Conservation (phyloP, 1,284 basidiomycete species). For the Ustilago shanxiensis region DNA sequence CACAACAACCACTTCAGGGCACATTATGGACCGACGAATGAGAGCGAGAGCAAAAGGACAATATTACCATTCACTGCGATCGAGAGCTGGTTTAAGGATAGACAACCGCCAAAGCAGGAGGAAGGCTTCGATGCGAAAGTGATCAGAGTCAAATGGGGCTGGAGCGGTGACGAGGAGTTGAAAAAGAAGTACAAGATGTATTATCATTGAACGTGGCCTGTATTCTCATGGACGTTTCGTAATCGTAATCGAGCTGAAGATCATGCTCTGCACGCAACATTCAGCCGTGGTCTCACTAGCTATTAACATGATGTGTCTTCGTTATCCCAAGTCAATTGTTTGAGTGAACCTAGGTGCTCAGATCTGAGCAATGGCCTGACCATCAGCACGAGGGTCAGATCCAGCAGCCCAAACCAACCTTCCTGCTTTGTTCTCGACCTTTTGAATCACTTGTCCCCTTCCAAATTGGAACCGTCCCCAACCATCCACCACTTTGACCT, state of each 20-base stretch:
- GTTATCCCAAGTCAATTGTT: too few species aligned
- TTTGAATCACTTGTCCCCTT: conserved; percentile 77
- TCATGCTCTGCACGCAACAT: not conserved
- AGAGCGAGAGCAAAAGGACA: conserved; percentile 12
- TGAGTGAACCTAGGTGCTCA: conserved; percentile 67
- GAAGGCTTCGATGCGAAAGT: conserved; percentile 44
- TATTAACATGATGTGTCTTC: not conserved
- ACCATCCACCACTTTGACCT: conserved; percentile 77
- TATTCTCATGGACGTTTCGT: not conserved
- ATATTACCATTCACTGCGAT: conserved; percentile 41
- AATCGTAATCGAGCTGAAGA: not conserved
- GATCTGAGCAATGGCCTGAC: conserved; percentile 88
- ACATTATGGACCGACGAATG: conserved; percentile 12
- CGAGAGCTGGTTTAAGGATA: conserved; percentile 38
- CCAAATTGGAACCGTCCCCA: conserved; percentile 81
- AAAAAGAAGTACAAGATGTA: conserved; percentile 31
- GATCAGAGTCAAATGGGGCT: conserved; percentile 33
- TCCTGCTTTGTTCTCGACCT: conserved; percentile 22
- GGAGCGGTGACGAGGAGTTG: conserved; percentile 25
- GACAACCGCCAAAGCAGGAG: conserved; percentile 21
- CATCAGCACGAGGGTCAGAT: conserved; percentile 72
- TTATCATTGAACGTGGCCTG: conserved; percentile 30
- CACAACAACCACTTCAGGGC: conserved; percentile 57
- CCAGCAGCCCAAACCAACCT: conserved; percentile 54
- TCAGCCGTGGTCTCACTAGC: too few species aligned